phyloP scores from a whole-genome alignment of 192 early-diverging fungal species.

The Rhizophlyctis rosea region DNA sequence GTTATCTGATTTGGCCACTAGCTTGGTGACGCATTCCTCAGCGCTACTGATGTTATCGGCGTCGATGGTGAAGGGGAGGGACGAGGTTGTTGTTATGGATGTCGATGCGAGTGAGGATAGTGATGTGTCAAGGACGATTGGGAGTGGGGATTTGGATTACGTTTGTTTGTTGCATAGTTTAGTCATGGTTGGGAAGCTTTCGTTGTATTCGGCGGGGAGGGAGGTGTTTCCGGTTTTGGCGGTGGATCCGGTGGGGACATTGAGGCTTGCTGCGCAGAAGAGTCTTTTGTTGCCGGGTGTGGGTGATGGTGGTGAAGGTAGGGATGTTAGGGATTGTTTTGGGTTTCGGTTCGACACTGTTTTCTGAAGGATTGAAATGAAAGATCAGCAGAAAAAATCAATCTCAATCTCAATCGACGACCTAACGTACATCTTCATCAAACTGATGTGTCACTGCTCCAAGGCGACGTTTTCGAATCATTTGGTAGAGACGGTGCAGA shows the following conservation, averaged over 20 bases:
- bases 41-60: constrained; percentile 5
- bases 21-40: constrained; percentile 26
- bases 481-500: background rate
- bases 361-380: too few relatives aligned
- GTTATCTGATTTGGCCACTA: constrained; percentile 18
- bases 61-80: constrained; percentile 8
- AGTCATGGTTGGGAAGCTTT: constrained; percentile 37
- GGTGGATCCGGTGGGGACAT: constrained; percentile 1
- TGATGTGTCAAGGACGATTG: constrained; percentile 26
- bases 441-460: constrained; percentile 28
- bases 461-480: constrained; percentile 5
- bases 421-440: constrained; percentile 28
- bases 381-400: too few relatives aligned
- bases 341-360: too few relatives aligned
- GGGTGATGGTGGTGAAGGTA: too few relatives aligned
- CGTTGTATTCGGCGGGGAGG: constrained; percentile 28
- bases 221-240: constrained; percentile 36
- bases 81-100: constrained; percentile 49
- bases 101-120: constrained; percentile 42
- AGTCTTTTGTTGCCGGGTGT: too few relatives aligned
- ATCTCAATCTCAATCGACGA: constrained; percentile 15
- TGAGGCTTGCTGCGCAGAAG: constrained; percentile 5
- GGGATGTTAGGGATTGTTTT: too few relatives aligned
- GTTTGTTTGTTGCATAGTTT: constrained; percentile 40
- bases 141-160: constrained; percentile 42